These are phyloP conservation scores for Sisymbrium irio DNA, from an alignment of 345 rosid genomes.

Conservation along the genomic window DNA sequence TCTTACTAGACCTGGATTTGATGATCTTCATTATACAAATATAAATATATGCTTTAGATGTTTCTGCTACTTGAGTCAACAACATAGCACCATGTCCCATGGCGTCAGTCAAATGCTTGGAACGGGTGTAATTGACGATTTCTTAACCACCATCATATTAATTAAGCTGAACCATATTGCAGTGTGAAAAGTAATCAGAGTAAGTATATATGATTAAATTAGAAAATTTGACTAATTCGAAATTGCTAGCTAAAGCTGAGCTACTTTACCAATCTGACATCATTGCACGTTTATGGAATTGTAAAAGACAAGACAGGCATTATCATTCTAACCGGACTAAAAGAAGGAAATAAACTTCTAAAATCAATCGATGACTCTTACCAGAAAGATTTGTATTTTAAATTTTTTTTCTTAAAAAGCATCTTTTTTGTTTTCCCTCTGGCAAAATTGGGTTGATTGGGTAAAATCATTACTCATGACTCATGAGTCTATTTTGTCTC, in stretches of 20 bases:
- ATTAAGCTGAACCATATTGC: conserved; percentile 3
- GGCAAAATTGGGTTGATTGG: conserved; percentile 9
- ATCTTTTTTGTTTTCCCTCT: neutral
- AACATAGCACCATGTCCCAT: conserved; percentile 17
- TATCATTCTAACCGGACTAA: conserved; percentile 24
- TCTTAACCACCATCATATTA: neutral
- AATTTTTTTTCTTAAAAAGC: neutral
- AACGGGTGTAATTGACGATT: conserved; percentile 12
- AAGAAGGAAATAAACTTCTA: neutral
- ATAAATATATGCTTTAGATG: neutral
- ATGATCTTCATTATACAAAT: neutral
- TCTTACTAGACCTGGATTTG: neutral
- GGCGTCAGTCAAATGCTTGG: conserved; percentile 14
- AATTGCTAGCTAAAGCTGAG: conserved; percentile 34
- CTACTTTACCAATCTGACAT: conserved; percentile 36
- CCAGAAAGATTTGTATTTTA: conserved; percentile 14
- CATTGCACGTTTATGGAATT: conserved; percentile 33
- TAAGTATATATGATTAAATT: conserved; percentile 4
- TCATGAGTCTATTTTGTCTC: neutral
- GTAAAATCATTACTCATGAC: conserved; percentile 21
- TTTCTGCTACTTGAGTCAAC: neutral
- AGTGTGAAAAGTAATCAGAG: conserved; percentile 5
- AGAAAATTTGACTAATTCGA: conserved; percentile 28
- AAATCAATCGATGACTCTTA: conserved; percentile 15
- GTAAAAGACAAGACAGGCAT: conserved; percentile 30